These are phyloP conservation scores for Jackrogersella multiformis DNA, from an alignment of 495 filamentous ascomycete genomes.

Conservation along the genomic window DNA sequence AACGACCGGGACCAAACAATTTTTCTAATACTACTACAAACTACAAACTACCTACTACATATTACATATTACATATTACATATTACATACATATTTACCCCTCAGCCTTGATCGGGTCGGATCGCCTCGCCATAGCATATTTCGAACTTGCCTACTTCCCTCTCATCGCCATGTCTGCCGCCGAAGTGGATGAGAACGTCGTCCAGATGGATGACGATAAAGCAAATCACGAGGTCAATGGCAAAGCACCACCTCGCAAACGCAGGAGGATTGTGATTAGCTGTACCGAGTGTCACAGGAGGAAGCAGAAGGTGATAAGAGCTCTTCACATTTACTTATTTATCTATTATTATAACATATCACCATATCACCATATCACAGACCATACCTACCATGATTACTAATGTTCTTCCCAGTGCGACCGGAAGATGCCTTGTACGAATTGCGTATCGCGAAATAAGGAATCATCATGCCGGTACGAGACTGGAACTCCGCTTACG, in stretches of 20 bases:
- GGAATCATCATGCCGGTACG: constrained; percentile 59
- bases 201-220: constrained; percentile 37
- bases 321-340: not conserved
- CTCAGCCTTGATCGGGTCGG: constrained; percentile 23
- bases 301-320: constrained; percentile 66
- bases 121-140: not conserved
- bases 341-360: not conserved
- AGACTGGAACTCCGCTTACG: constrained; percentile 58
- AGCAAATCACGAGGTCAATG: constrained; percentile 20
- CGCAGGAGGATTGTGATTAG: constrained; percentile 68
- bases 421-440: constrained; percentile 67
- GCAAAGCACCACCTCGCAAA: constrained; percentile 57
- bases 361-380: not conserved
- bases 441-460: constrained; percentile 67
- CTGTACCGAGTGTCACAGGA: constrained; percentile 70
- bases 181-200: constrained; percentile 31
- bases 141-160: not conserved
- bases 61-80: not conserved
- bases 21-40: too few relatives aligned
- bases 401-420: constrained; percentile 56
- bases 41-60: not conserved
- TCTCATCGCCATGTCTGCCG: constrained; percentile 36
- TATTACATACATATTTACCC: constrained; percentile 15
- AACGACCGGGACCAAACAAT: constrained; percentile 11
- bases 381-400: too few relatives aligned